A percentile compares a stretch with the other conserved stretches of the same genome.
These are phyloP conservation scores for Scutellaria baicalensis DNA, from an alignment of 257 asterid genomes.

Conservation along the genomic window DNA sequence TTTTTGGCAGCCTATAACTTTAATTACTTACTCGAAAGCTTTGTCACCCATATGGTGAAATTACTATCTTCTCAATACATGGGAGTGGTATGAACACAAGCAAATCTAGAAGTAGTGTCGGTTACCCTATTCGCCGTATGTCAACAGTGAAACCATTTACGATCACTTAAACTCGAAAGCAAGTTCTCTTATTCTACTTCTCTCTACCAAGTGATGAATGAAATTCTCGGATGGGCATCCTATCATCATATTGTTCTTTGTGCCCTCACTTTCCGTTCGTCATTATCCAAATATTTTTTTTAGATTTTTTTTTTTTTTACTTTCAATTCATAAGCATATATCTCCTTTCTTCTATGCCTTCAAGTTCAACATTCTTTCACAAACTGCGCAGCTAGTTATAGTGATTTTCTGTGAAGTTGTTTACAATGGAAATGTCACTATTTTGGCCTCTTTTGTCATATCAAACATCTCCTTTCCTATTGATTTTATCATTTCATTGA, in stretches of 20 bases:
- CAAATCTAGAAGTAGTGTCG: no score
- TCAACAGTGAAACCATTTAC: no score
- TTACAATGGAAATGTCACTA: not conserved
- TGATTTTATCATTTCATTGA: not conserved
- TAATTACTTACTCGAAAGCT: no score
- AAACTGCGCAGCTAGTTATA: not conserved
- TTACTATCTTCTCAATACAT: no score
- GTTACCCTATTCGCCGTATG: no score
- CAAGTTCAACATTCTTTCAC: not conserved
- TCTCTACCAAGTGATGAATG: not conserved
- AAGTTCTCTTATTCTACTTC: not conserved
- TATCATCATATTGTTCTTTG: not conserved
- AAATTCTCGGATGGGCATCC: not conserved
- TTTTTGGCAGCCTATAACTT: no score
- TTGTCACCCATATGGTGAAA: no score
- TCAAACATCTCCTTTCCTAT: not conserved
- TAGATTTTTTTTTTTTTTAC: constrained; percentile 4
- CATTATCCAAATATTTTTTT: no score
- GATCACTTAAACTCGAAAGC: no score
- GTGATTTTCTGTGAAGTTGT: not conserved
- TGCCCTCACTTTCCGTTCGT: not conserved
- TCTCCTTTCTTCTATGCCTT: not conserved
- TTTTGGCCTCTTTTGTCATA: not conserved
- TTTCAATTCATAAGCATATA: not conserved
- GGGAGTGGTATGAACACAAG: no score